A percentile compares a stretch with the other conserved stretches of the same genome.
phyloP scores from a whole-genome alignment of 2,329 filamentous ascomycete genomes.

The Madurella mycetomatis region DNA sequence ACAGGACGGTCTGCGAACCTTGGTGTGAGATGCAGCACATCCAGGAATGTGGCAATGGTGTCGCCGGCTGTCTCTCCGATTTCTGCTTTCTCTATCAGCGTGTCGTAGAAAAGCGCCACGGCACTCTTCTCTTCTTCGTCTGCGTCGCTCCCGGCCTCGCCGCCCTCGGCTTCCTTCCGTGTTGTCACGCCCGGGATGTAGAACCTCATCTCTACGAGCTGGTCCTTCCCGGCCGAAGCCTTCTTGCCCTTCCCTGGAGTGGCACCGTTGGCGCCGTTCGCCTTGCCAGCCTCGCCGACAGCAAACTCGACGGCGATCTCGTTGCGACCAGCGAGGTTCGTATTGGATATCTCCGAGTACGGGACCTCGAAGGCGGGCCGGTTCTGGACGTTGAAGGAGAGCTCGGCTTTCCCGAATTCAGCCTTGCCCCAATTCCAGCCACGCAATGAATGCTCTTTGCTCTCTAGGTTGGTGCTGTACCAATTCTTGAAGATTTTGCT shows the following conservation, averaged over 20 bases:
- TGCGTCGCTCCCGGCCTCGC: conserved; percentile 64
- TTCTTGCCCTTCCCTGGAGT: conserved; percentile 78
- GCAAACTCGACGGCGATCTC: conserved; percentile 96
- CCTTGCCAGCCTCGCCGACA: conserved; percentile 66
- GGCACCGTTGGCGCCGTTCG: conserved; percentile 69
- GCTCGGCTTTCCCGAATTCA: conserved; percentile 91
- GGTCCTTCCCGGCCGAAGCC: conserved; percentile 81
- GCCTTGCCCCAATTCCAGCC: conserved; percentile 99
- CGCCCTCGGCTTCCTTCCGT: conserved; percentile 69
- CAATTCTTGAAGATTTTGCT: conserved; percentile 95
- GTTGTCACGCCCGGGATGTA: conserved; percentile 92
- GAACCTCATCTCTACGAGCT: conserved; percentile 97
- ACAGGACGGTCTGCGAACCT: conserved; percentile 49
- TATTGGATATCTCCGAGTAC: conserved; percentile 96
- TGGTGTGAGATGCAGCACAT: conserved; percentile 93
- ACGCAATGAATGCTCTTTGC: conserved; percentile 86
- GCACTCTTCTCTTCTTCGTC: conserved; percentile 87
- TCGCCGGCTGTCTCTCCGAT: conserved; percentile 99
- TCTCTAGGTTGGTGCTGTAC: conserved; percentile 92
- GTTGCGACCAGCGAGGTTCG: conserved; percentile 94
- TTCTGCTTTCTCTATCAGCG: conserved; percentile 95
- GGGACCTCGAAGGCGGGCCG: conserved; percentile 94
- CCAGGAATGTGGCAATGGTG: conserved; percentile 94
- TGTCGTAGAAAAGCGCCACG: conserved; percentile 96
- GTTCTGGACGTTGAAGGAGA: conserved; percentile 96